phyloP scores from a whole-genome alignment of 2,329 filamentous ascomycete species.

The Hysterium pulicare region DNA sequence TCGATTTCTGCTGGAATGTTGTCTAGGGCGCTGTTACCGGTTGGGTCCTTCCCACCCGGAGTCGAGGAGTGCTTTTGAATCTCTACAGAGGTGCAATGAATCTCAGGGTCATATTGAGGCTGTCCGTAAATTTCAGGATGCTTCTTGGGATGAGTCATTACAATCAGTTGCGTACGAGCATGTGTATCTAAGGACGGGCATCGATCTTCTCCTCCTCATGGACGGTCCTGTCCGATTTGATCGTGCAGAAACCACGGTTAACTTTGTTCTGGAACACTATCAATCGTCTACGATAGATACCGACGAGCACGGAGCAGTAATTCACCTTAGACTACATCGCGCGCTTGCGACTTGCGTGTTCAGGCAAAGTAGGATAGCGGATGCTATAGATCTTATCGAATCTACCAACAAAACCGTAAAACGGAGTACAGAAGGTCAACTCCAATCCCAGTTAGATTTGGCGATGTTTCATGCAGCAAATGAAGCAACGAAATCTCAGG shows the following conservation, averaged over 20 bases:
- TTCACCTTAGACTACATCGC: background rate
- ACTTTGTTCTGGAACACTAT: background rate
- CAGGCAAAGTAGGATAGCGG: background rate
- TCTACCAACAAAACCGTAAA: background rate
- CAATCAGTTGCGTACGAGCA: constrained; percentile 1
- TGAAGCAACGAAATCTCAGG: background rate
- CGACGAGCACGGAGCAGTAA: background rate
- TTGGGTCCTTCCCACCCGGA: background rate
- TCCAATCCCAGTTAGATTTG: background rate
- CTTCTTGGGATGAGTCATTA: background rate
- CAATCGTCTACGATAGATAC: background rate
- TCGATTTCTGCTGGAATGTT: background rate
- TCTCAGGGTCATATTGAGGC: background rate
- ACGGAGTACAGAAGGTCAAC: background rate
- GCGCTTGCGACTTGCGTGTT: background rate
- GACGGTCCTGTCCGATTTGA: background rate
- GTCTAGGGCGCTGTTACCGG: constrained; percentile 1
- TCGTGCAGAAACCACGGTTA: background rate
- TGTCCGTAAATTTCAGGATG: background rate
- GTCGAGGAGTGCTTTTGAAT: background rate
- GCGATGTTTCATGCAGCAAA: background rate
- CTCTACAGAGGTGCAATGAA: background rate
- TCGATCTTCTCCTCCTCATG: background rate
- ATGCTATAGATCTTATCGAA: background rate
- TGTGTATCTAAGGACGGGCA: background rate